These are phyloP conservation scores for Nothophytophthora sp. DNA, from an alignment of 352 stramenopile genomes.

Conservation along the genomic window DNA sequence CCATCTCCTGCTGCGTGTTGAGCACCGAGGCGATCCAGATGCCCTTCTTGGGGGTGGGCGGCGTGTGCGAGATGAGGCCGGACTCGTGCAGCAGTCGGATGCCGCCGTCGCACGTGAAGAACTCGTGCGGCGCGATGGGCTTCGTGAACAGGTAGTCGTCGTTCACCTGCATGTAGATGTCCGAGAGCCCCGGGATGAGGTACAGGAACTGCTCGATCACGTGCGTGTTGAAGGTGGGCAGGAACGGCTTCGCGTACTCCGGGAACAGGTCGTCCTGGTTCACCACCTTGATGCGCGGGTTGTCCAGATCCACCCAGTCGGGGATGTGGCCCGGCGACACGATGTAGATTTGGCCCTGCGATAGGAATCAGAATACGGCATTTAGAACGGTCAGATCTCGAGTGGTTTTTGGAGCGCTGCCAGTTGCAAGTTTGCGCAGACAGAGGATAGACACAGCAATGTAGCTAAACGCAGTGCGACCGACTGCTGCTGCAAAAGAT, in stretches of 20 bases:
- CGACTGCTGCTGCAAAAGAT: too few relatives aligned
- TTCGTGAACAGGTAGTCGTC: conserved; percentile 91
- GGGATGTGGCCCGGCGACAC: conserved; percentile 83
- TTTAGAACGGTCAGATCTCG: neutral
- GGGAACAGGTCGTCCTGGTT: conserved; percentile 89
- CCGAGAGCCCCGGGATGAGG: conserved; percentile 79
- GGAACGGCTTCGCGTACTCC: conserved; percentile 74
- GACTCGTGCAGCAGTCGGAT: conserved; percentile 81
- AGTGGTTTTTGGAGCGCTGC: neutral
- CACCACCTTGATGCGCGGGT: conserved; percentile 84
- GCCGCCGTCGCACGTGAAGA: conserved; percentile 88
- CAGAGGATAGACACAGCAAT: too few relatives aligned
- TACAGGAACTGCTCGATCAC: conserved; percentile 91
- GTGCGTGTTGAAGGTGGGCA: conserved; percentile 89
- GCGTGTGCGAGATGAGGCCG: conserved; percentile 74
- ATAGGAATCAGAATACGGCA: neutral
- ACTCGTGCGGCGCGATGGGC: conserved; percentile 74
- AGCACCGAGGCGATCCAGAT: conserved; percentile 89
- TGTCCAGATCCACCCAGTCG: conserved; percentile 79
- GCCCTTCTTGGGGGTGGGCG: conserved; percentile 76
- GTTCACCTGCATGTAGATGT: conserved; percentile 91
- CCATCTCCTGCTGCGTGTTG: conserved; percentile 90
- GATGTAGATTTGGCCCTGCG: conserved; percentile 80
- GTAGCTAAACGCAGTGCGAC: too few relatives aligned
- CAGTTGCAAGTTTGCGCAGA: too few relatives aligned